phyloP scores from a whole-genome alignment of 306 rosid genomes.

The Geum urbanum region DNA sequence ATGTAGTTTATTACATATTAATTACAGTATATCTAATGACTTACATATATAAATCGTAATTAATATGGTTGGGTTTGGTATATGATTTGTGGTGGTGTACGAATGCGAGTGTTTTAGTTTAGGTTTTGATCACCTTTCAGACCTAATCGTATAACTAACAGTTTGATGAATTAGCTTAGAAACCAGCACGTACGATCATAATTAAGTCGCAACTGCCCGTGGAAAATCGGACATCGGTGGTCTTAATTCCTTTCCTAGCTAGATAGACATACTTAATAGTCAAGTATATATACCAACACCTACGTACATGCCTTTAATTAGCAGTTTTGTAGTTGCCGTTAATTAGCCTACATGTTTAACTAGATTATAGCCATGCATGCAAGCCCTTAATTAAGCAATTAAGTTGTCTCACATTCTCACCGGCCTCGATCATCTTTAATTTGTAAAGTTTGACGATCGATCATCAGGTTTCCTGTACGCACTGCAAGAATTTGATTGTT shows the following conservation, averaged over 20 bases:
- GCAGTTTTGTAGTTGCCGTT: background rate
- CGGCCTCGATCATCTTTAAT: too few relatives aligned
- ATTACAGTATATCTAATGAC: too few relatives aligned
- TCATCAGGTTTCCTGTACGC: too few relatives aligned
- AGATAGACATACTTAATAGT: too few relatives aligned
- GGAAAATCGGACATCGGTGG: conserved; percentile 29
- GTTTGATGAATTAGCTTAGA: conserved; percentile 25
- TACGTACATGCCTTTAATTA: too few relatives aligned
- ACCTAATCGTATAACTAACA: conserved; percentile 43
- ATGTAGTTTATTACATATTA: too few relatives aligned
- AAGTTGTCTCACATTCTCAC: background rate
- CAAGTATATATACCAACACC: too few relatives aligned
- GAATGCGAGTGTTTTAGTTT: conserved; percentile 1
- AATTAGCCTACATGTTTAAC: background rate
- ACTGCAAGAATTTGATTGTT: background rate
- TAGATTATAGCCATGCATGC: too few relatives aligned
- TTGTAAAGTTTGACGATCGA: too few relatives aligned
- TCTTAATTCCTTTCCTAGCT: conserved; percentile 1
- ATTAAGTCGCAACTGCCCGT: conserved; percentile 41
- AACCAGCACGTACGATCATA: conserved; percentile 3
- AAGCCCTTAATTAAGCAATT: background rate
- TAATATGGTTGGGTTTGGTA: background rate
- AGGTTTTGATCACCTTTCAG: conserved; percentile 48
- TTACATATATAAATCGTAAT: too few relatives aligned
- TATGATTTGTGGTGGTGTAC: background rate